Evolutionary conservation across 1,139 yeast species (phyloP).

Genomic region (Protomyces pachydermus): DNA sequence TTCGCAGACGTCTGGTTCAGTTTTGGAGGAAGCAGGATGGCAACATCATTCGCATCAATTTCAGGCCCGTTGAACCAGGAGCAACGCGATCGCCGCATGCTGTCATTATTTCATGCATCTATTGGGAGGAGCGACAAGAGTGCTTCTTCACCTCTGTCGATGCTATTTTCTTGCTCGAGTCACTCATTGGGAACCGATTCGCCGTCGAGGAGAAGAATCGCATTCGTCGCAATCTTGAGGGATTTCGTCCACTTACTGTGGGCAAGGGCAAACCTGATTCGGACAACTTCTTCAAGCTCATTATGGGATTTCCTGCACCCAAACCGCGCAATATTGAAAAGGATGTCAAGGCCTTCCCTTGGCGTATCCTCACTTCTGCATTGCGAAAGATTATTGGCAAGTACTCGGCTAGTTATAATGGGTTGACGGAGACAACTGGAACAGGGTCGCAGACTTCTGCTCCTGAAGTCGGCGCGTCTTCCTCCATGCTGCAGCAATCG

Average conservation of each 20-base stretch:
- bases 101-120: constrained; percentile 53
- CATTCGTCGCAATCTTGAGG: constrained; percentile 62
- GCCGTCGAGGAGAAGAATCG: constrained; percentile 67
- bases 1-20: constrained; percentile 39
- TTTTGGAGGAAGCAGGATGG: constrained; percentile 41
- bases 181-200: constrained; percentile 54
- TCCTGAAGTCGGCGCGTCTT: not conserved
- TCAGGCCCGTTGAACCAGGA: constrained; percentile 37
- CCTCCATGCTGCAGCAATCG: no score
- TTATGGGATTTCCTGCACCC: constrained; percentile 63
- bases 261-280: constrained; percentile 48
- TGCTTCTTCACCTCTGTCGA: constrained; percentile 64
- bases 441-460: not conserved
- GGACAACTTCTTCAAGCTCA: constrained; percentile 50
- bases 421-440: constrained; percentile 9
- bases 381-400: constrained; percentile 58
- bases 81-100: constrained; percentile 38
- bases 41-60: constrained; percentile 38
- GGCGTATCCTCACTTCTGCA: constrained; percentile 55
- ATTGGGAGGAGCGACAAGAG: constrained; percentile 52
- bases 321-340: constrained; percentile 69
- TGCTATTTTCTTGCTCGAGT: constrained; percentile 55
- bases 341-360: constrained; percentile 63
- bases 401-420: constrained; percentile 39
- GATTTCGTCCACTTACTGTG: constrained; percentile 59